Percentiles rank a stretch among this genome's conserved stretches.
Conservation (phyloP, 768 basidiomycete species). For the Tylopilus intermedius region DNA sequence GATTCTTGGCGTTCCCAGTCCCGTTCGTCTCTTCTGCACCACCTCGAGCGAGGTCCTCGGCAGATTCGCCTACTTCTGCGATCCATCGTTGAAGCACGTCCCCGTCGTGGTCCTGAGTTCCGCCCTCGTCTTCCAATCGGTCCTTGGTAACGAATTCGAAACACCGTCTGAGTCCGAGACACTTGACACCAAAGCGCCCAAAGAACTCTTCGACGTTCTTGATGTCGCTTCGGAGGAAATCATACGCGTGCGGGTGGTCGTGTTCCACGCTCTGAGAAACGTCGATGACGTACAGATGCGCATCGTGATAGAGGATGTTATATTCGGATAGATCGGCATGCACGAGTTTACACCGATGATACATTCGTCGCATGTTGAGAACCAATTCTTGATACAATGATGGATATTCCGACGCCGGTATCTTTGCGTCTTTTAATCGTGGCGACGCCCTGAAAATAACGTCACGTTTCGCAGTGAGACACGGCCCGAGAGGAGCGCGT, state of each 20-base stretch:
- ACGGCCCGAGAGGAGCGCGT: conserved; percentile 21
- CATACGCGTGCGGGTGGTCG: conserved; percentile 93
- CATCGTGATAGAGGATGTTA: conserved; percentile 85
- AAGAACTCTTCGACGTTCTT: conserved; percentile 95
- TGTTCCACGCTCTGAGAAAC: conserved; percentile 99
- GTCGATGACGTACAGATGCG: conserved; percentile 89
- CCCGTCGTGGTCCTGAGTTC: conserved; percentile 23
- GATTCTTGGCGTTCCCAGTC: conserved; percentile 12
- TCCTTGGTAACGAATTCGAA: conserved; percentile 87
- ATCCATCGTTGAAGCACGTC: conserved; percentile 45
- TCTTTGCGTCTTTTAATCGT: conserved; percentile 82
- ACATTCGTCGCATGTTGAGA: conserved; percentile 76
- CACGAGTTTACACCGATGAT: conserved; percentile 86
- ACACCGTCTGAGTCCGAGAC: conserved; percentile 72
- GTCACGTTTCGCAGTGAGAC: conserved; percentile 4
- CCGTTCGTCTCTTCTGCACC: neutral
- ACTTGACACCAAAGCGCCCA: conserved; percentile 62
- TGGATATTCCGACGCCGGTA: conserved; percentile 47
- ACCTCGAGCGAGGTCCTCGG: conserved; percentile 11
- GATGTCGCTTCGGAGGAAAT: conserved; percentile 90
- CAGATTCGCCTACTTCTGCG: conserved; percentile 31
- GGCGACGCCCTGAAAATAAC: conserved; percentile 71
- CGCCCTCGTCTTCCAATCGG: conserved; percentile 30
- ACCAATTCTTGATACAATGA: conserved; percentile 76
- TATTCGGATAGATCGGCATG: conserved; percentile 99